A percentile compares a stretch with the other conserved stretches of the same genome.
phyloP scores from a whole-genome alignment of 176 grass and related monocot genomes.

The Rhipidocladum racemiflorum region DNA sequence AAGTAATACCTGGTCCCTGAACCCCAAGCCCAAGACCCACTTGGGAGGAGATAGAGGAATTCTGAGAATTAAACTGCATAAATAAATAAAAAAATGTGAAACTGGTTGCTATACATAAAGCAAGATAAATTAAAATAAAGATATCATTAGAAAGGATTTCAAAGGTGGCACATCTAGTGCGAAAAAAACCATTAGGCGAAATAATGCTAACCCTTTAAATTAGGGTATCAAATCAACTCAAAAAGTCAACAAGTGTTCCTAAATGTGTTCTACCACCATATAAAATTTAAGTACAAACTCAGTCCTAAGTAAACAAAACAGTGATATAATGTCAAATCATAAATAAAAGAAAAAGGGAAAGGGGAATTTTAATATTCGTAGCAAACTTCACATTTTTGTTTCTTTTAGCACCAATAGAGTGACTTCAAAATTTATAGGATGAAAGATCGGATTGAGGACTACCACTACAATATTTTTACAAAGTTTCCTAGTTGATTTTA shows the following conservation, averaged over 20 bases:
- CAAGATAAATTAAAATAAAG: background rate
- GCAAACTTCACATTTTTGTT: background rate
- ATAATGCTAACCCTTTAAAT: background rate
- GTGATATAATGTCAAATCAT: background rate
- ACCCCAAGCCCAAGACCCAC: constrained; percentile 51
- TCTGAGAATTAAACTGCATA: constrained; percentile 85
- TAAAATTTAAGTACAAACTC: background rate
- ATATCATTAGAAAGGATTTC: constrained; percentile 1
- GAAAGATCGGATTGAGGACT: background rate
- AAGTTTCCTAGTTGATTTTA: background rate
- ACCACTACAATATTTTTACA: background rate
- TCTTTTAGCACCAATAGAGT: background rate
- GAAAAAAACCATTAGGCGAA: background rate
- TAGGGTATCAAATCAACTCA: background rate
- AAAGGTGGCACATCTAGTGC: background rate
- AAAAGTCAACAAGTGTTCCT: background rate
- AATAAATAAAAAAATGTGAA: constrained; percentile 25
- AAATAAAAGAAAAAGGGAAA: background rate
- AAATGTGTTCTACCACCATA: background rate
- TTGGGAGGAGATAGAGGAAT: constrained; percentile 58
- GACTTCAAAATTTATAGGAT: background rate
- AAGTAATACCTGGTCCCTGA: constrained; percentile 66
- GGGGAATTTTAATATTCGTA: background rate
- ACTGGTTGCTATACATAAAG: background rate
- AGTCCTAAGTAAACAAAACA: background rate